Evolutionary conservation across 2,329 filamentous ascomycete species (phyloP).

Genomic region (Bipolaris victoriae): DNA sequence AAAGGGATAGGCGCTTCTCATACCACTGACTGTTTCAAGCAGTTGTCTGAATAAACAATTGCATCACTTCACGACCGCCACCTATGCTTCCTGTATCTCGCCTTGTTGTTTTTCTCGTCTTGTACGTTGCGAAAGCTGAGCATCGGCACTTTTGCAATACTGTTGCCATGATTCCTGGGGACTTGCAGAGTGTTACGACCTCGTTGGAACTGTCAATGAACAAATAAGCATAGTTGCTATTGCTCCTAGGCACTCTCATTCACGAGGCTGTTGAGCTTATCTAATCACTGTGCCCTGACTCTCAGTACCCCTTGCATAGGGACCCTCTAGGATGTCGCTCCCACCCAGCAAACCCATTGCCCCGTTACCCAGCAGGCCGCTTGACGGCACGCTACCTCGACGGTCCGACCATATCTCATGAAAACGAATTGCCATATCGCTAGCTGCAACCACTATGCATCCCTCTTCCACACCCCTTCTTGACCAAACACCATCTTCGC

Average conservation of each 20-base stretch:
- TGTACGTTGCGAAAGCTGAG: background rate
- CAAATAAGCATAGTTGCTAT: background rate
- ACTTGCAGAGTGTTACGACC: background rate
- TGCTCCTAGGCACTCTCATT: background rate
- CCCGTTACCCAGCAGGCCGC: constrained; percentile 54
- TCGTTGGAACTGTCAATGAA: background rate
- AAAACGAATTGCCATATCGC: constrained; percentile 91
- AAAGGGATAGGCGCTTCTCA: constrained; percentile 44
- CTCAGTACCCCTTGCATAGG: constrained; percentile 72
- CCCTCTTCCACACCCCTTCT: constrained; percentile 70
- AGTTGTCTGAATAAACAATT: constrained; percentile 49
- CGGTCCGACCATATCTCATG: constrained; percentile 88
- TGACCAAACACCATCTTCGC: constrained; percentile 62
- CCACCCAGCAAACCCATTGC: constrained; percentile 67
- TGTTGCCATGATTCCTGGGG: background rate
- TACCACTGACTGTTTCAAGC: constrained; percentile 46
- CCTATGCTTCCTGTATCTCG: background rate
- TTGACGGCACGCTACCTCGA: constrained; percentile 52
- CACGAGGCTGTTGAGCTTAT: constrained; percentile 20
- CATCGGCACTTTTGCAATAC: background rate
- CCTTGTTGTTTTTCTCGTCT: background rate
- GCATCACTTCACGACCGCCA: constrained; percentile 40
- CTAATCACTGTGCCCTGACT: constrained; percentile 61
- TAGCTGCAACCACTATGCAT: constrained; percentile 89
- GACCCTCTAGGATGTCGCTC: constrained; percentile 81